Base-by-base conservation (phyloP, 805 yeast genomes). In the Priceomyces carsonii region DNA sequence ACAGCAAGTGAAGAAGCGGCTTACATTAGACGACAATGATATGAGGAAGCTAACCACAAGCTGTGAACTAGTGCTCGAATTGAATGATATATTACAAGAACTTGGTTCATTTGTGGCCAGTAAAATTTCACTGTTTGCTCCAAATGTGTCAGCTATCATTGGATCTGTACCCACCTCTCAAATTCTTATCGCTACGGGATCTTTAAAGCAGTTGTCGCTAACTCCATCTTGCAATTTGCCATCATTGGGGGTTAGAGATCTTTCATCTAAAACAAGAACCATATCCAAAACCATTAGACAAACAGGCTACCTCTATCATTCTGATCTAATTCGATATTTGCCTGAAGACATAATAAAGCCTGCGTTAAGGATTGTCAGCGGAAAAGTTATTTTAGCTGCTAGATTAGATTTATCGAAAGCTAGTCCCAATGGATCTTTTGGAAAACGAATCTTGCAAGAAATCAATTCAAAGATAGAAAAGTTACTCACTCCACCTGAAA, bases 211-310 rank as follows among this genome's bases (percentile, higher is more conserved):
- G 5, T 61, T 91, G 7, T 77, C 88, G 2, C 62, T 59, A 19
- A 77, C 85, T 0, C 96, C 96, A 0, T 72, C 95, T 3, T 86
- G 97, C 49, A 91, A 91, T 52, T 50, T 91, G 15, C 80, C 95
- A 0, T 77, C 95, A 0, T 62, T 87, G 31, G 96, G 96, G 0
- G 74, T 75, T 4, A 53, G 59, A 26, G 70, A 68, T 31, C 40
- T 66, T 13, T 61, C 68, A 21, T 49, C 68, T 1, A 52, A 53
- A 20, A 48, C 48, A 4, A 46, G 48, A 10, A 35, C 48, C 5
- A 43, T 45, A n/a, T 58, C 63, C 8, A 49, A 63, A 9, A 78
- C 76, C 8, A 65, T 72, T 6, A 59, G 84, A 26, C 83, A 81
- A 38, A 75, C 80, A 33, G 96, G 96, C 0, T 83, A 77, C 50